Evolutionary conservation across 225 moss, liverwort and hornwort species (phyloP), one percentile per base, ranked within the genome.

Genomic region (Marchantia polymorpha): DNA sequence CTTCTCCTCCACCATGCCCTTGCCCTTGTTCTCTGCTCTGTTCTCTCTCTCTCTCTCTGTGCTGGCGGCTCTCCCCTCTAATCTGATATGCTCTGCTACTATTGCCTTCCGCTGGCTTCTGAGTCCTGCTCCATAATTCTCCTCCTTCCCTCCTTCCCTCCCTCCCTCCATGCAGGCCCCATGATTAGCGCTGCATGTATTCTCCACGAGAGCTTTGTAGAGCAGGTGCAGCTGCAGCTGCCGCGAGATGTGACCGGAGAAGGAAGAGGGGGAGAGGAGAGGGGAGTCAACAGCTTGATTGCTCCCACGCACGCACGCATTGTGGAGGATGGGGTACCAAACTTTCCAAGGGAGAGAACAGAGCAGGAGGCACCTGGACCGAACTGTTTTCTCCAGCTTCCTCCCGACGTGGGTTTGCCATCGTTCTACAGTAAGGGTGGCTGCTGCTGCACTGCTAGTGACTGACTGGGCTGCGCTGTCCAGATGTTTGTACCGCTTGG

Each of bases 141-240:
- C 31, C 46, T 19, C 10, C n/a, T n/a, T n/a, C n/a, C n/a, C n/a
- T n/a, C n/a, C n/a, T n/a, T n/a, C n/a, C n/a, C n/a, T n/a, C n/a
- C n/a, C n/a, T n/a, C 71, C 71, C 50, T 71, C 22, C 71, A 50
- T 71, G 71, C 49, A 70, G 48, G 69, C 69, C 69, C 22, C 47
- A 19, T 48, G 69, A 70, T 70, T 22, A 70, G 69, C 48, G 22
- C 47, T 70, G 9, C 48, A 10, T 49, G 22, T 70, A 7, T 12
- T 8, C 48, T 49, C 69, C 20, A 6, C 12, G 17, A 49, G 6
- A 19, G 0, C 14, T 20, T 19, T 8, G 48, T 25, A 23, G 25
- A 7, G 64, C 64, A 8, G 25, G 8, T 26, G 19, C 20, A 20
- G 9, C 48, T 20, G 6, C 31, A 15, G 17, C 29, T 17, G 17